Evolutionary conservation across 495 filamentous ascomycete genomes (phyloP).

Genomic region (Amphirosellinia nigrospora): DNA sequence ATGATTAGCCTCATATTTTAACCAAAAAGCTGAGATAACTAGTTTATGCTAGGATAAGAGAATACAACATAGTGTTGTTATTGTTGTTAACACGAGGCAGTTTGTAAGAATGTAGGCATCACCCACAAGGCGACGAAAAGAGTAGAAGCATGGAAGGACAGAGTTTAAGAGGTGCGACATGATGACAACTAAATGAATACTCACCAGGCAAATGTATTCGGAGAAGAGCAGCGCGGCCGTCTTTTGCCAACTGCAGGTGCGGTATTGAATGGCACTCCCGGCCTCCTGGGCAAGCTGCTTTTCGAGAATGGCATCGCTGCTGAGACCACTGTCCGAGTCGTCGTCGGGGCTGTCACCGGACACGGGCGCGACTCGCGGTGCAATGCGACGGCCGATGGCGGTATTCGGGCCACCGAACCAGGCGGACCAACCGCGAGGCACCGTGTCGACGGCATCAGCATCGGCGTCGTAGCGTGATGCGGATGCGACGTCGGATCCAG

Average conservation of each 20-base stretch:
- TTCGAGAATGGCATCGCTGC: slow-evolving; percentile 58
- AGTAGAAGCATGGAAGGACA: background rate
- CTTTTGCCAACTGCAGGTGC: slow-evolving; percentile 92
- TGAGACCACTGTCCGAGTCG: slow-evolving; percentile 48
- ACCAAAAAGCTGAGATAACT: background rate
- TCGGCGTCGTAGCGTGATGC: slow-evolving; percentile 22
- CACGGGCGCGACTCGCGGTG: slow-evolving; percentile 45
- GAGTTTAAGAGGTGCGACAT: background rate
- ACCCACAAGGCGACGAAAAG: background rate
- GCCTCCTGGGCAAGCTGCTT: slow-evolving; percentile 81
- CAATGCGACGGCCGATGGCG: slow-evolving; percentile 51
- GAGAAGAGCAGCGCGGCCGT: slow-evolving; percentile 87
- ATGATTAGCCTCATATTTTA: background rate
- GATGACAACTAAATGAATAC: slow-evolving; percentile 10
- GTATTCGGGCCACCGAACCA: slow-evolving; percentile 48
- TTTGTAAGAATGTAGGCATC: background rate
- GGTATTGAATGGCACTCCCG: slow-evolving; percentile 81
- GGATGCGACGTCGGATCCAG: slow-evolving; percentile 25
- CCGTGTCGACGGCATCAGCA: slow-evolving; percentile 12
- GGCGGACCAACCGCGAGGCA: slow-evolving; percentile 36
- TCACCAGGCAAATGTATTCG: slow-evolving; percentile 83
- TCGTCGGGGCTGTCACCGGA: slow-evolving; percentile 38
- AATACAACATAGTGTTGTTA: background rate
- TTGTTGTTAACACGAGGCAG: background rate
- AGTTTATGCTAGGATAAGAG: background rate